Base-by-base conservation (phyloP, 2,329 filamentous ascomycete genomes). In the Tympanopsis confertula region DNA sequence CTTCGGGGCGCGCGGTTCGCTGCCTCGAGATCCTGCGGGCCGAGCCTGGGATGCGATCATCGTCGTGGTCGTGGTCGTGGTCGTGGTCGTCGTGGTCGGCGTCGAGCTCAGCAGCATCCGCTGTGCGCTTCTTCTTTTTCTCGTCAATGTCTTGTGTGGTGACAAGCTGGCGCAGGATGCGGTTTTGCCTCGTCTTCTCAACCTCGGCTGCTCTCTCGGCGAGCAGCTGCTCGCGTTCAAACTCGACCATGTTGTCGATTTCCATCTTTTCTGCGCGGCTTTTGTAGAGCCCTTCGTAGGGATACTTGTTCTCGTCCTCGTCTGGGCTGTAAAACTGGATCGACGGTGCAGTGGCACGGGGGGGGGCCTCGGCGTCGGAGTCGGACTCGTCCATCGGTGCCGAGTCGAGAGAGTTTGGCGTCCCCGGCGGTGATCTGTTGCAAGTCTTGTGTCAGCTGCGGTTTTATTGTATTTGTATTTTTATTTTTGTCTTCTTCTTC, bases 381-480 rank as follows among this genome's bases (percentile, higher is more conserved):
- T 86, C 82, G 35, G 83, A 91, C 56, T 91, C 85, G 42, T 89
- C 86, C 86, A 94, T 94, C 17, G 85, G 82, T 17, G 80, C 87
- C 10, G 87, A 94, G 50, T 81, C 74, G 38, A 83, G 73, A 4
- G 86, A 94, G 53, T 77, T 72, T 37, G 77, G 81, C 14, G 82
- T 82, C n/a, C 65, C 69, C 7, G 77, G 77, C 13, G 69, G 66
- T 17, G 79, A 82, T 15, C 82, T 88, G 39, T 83, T 89, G 52
- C 41, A 45, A 36, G 39, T 40, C 37, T 38, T 39, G 20, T 41
- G 29, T 42, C 30, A 19, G 17, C 37, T 13, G 28, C 29, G 15
- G 13, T 30, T 14, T 41, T 13, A 38, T 13, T 13, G 14, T 13
- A 17, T 20, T 13, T 13, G 29, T 37, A 12, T 19, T 22, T 20